A percentile compares a stretch with the other conserved stretches of the same genome.
Conservation (phyloP, 2,329 filamentous ascomycete genomes). For the Cladophialophora yegresii region DNA sequence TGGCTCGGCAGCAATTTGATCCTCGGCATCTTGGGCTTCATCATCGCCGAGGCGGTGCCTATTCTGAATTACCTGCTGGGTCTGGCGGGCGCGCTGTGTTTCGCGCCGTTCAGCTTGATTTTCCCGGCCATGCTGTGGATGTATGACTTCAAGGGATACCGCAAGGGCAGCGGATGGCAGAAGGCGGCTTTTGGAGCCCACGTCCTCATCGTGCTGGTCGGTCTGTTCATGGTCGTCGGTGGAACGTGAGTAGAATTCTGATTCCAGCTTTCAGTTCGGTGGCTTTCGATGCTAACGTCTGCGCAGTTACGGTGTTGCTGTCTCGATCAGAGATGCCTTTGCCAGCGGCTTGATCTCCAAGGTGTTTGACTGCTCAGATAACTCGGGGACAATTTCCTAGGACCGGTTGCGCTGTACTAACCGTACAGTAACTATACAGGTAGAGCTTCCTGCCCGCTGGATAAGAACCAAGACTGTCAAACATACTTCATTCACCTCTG, state of each 20-base stretch:
- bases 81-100: constrained; percentile 54
- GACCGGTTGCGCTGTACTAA: background rate
- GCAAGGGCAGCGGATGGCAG: constrained; percentile 42
- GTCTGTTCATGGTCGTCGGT: constrained; percentile 52
- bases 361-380: constrained; percentile 26
- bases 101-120: constrained; percentile 54
- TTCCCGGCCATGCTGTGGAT: constrained; percentile 57
- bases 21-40: constrained; percentile 41
- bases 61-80: constrained; percentile 60
- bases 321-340: constrained; percentile 22
- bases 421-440: background rate
- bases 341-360: constrained; percentile 17
- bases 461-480: too few relatives aligned
- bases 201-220: constrained; percentile 48
- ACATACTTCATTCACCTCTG: too few relatives aligned
- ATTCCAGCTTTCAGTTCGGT: background rate
- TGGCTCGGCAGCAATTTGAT: constrained; percentile 52
- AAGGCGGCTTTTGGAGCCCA: constrained; percentile 48
- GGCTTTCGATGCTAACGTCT: background rate
- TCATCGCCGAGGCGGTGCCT: constrained; percentile 57
- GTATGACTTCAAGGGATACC: constrained; percentile 47
- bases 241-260: constrained; percentile 54
- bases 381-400: constrained; percentile 35
- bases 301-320: constrained; percentile 19
- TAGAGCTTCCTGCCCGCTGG: background rate